Percentiles rank a stretch among this genome's conserved stretches.
Conservation (phyloP, 169 alveolate species). For the Babesia ovis region DNA sequence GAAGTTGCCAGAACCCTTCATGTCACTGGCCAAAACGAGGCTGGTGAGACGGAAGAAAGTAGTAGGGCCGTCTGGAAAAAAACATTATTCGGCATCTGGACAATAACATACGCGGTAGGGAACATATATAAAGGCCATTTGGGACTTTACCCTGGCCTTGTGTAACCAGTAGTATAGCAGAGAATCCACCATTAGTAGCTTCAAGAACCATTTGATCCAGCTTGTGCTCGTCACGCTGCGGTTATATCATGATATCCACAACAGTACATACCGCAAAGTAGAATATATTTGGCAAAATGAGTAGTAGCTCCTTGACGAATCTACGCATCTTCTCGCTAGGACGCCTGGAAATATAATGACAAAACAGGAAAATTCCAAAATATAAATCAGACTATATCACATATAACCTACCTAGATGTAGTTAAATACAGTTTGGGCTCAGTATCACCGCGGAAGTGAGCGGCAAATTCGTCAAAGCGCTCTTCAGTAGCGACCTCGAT, state of each 20-base stretch:
- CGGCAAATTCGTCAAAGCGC: conserved; percentile 60
- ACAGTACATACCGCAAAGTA: conserved; percentile 53
- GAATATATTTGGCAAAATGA: conserved; percentile 42
- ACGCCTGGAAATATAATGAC: conserved; percentile 18
- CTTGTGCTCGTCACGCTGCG: conserved; percentile 59
- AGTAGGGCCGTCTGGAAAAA: conserved; percentile 48
- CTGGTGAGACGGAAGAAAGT: conserved; percentile 59
- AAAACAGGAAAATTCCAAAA: background rate
- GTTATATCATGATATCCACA: background rate
- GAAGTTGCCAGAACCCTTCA: conserved; percentile 61
- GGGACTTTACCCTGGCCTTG: conserved; percentile 65
- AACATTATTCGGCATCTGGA: too few relatives aligned
- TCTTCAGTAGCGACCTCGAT: conserved; percentile 64
- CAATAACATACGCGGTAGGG: conserved; percentile 51
- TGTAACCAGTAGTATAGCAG: conserved; percentile 61
- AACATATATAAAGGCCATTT: conserved; percentile 53
- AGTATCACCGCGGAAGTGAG: conserved; percentile 43
- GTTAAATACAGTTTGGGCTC: conserved; percentile 61
- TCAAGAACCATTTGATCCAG: conserved; percentile 43
- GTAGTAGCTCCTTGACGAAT: conserved; percentile 61
- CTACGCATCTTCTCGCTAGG: conserved; percentile 70
- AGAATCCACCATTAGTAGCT: conserved; percentile 36
- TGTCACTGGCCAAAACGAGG: conserved; percentile 59
- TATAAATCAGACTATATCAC: background rate
- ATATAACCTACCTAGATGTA: conserved; percentile 45